Evolutionary conservation across 257 asterid species (phyloP), one percentile per base, ranked within the genome.

Genomic region (Fraxinus americana): DNA sequence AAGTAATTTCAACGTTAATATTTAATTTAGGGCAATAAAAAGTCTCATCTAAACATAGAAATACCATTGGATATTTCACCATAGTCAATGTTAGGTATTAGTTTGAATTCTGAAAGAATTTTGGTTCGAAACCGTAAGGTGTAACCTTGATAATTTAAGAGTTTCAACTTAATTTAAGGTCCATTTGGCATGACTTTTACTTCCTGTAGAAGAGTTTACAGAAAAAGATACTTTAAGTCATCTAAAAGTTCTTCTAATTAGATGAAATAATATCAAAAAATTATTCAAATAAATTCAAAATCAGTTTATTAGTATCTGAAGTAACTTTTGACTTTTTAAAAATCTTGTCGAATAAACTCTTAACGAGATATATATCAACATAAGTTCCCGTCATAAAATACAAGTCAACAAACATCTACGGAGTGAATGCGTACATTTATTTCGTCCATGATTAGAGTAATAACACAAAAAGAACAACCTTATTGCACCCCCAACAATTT

Each of bases 51-150:
- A 19, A 34, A 25, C 50, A 63, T 10, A 14, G 41, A 72, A 43
- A 36, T 67, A 71, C 48, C 50, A 75, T 75, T 77, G 72, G 38
- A 36, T 72, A 54, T 16, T 12, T 11, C 70, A 83, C n/a, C 35
- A 30, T 81, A 39, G 80, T 81, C 85, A 75, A 72, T 75, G 82
- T 84, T 76, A 81, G 83, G 83, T 84, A 71, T 25, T 61, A 11
- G 74, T 81, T 84, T 78, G 82, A 84, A 67, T 75, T 67, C 48
- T 16, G 23, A 38, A 74, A 74, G 79, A 83, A 82, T 80, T 80
- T 25, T 25, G 13, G 50, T 17, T 27, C 67, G 5, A 54, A 0
- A 57, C 2, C 38, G 65, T 43, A 63, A 17, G 34, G 30, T 70
- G 45, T 61, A 25, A 25, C 72, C 81, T 38, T 2, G 50, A 30